Percentiles rank a stretch among this genome's conserved stretches.
Evolutionary conservation across 352 stramenopile species (phyloP).

Genomic region (Pythium apleroticum): DNA sequence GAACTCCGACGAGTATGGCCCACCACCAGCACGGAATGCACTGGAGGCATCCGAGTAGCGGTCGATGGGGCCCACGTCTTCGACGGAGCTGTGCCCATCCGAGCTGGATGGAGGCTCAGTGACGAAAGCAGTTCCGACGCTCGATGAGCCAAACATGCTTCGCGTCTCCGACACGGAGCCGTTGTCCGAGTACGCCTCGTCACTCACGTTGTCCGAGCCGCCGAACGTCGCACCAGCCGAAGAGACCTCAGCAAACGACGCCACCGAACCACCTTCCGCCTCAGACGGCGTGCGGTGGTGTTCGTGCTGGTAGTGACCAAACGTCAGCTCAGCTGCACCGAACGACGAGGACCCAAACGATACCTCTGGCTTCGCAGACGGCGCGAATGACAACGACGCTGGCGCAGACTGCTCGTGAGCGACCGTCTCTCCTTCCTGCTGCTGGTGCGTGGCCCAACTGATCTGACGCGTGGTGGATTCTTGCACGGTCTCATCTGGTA

Average conservation of each 20-base stretch:
- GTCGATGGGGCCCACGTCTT: constrained; percentile 31
- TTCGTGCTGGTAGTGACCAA: constrained; percentile 30
- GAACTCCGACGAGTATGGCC: constrained; percentile 24
- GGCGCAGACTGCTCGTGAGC: background rate
- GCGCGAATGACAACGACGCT: background rate
- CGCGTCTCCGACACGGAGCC: constrained; percentile 63
- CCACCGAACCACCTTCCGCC: constrained; percentile 43
- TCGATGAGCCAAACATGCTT: constrained; percentile 72
- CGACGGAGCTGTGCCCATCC: constrained; percentile 64
- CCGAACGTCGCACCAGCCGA: constrained; percentile 79
- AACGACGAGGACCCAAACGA: constrained; percentile 33
- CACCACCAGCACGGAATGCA: constrained; percentile 28
- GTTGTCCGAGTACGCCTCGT: constrained; percentile 64
- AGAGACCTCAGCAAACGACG: constrained; percentile 60
- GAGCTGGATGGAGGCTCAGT: constrained; percentile 77
- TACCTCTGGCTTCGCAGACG: constrained; percentile 17
- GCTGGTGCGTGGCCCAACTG: constrained; percentile 15
- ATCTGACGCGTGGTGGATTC: constrained; percentile 18
- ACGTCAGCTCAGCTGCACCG: constrained; percentile 25
- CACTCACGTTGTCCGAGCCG: constrained; percentile 64
- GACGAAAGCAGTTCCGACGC: constrained; percentile 71
- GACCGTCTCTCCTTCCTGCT: background rate
- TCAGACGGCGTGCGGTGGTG: constrained; percentile 30
- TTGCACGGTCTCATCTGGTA: background rate
- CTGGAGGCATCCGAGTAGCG: constrained; percentile 30